Percentiles rank a stretch among this genome's conserved stretches.
Conservation (phyloP, 305 asterid genomes). For the Stenogyne calaminthoides region DNA sequence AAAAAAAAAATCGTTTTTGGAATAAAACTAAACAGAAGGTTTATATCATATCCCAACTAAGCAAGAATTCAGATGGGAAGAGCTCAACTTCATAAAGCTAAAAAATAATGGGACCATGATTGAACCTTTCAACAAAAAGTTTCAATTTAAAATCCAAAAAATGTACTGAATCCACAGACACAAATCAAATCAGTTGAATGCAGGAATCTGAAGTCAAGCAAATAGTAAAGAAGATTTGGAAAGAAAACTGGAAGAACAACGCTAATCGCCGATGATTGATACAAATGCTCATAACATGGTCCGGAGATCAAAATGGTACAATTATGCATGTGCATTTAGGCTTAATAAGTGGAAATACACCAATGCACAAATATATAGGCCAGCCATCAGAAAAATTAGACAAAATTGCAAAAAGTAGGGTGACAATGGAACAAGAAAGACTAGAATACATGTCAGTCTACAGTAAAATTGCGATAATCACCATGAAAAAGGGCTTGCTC, state of each 20-base stretch:
- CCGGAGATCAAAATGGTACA: conserved; percentile 25
- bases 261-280: neutral
- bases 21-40: too few species aligned
- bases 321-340: conserved; percentile 7
- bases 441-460: conserved; percentile 37
- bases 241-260: neutral
- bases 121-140: neutral
- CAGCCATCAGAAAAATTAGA: conserved; percentile 31
- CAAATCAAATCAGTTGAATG: neutral
- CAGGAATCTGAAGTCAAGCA: neutral
- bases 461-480: conserved; percentile 41
- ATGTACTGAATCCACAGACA: neutral
- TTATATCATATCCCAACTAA: neutral
- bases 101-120: too few species aligned
- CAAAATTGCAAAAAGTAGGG: conserved; percentile 15
- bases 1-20: neutral
- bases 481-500: conserved; percentile 96
- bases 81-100: neutral
- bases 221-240: neutral
- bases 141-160: neutral
- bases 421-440: neutral
- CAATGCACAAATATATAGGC: conserved; percentile 7
- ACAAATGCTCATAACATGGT: conserved; percentile 24
- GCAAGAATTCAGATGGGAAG: neutral
- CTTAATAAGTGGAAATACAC: conserved; percentile 25